Base-by-base conservation (phyloP, 768 basidiomycete species). In the Russula lepida region DNA sequence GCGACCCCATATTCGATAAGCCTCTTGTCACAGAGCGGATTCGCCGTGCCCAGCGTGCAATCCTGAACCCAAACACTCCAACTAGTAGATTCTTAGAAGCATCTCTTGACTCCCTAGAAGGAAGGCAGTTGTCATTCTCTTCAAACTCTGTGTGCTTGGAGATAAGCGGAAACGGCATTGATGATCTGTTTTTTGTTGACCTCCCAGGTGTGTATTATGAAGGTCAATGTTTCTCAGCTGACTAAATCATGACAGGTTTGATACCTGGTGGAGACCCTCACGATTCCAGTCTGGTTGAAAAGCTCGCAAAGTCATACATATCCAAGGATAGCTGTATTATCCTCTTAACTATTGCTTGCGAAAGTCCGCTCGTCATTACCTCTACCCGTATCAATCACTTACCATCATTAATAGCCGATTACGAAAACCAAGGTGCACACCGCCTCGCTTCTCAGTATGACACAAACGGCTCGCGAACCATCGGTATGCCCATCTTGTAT, bases 371-470 rank as follows among this genome's bases (percentile, higher is more conserved):
- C 13, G 46, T 15, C 17, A 9, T 11, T 33, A 23, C 17, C 27
- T 15, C 47, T 53, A 12, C 19, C 37, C 47, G 6, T 17, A 32
- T 33, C 3, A 11, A 13, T 11, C 15, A 4, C 33, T 46, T 13
- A 47, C 19, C 53, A 48, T 52, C 25, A 50, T 51, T 35, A 6
- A 6, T 54, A 91, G 89, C 87, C 52, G 88, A 92, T 65, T 87
- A 86, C 28, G 86, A 89, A 66, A 92, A 88, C 51, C 88, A 91
- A 69, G 84, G 85, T 0, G 88, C 88, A 0, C 83, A 85, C 60
- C 73, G 79, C 21, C 72, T 91, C 0, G 81, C 86, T 0, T 84
- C 83, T 66, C 55, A 73, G 15, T 72, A 79, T 46, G 88, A 89
- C 59, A 81, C 83, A 0, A 73, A 81, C 1, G 86, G 88, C 0